These are phyloP conservation scores for Amesomyces nigricolor DNA, from an alignment of 2,329 filamentous ascomycete species.

Conservation along the genomic window DNA sequence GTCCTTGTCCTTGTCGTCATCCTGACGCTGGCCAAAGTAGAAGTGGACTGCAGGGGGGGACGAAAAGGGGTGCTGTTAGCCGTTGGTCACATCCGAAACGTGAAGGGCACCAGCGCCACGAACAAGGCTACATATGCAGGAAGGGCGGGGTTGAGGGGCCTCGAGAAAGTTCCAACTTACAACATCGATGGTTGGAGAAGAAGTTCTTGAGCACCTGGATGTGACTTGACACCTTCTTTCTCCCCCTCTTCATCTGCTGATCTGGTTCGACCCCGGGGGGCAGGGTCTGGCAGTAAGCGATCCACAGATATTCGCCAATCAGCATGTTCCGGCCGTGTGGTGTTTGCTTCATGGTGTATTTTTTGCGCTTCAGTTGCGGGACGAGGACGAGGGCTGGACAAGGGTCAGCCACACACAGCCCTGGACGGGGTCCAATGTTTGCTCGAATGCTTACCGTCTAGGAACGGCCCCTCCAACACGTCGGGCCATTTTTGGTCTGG, in stretches of 20 bases:
- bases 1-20: slow-evolving; percentile 46
- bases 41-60: slow-evolving; percentile 46
- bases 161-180: slow-evolving; percentile 40
- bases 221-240: slow-evolving; percentile 65
- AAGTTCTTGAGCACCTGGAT: slow-evolving; percentile 67
- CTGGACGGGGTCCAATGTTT: slow-evolving; percentile 1
- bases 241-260: slow-evolving; percentile 40
- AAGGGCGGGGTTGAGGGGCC: neutral
- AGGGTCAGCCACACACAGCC: slow-evolving; percentile 14
- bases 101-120: slow-evolving; percentile 10
- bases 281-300: slow-evolving; percentile 42
- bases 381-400: slow-evolving; percentile 55
- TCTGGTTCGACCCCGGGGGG: slow-evolving; percentile 43
- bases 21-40: slow-evolving; percentile 47
- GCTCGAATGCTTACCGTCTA: slow-evolving; percentile 50
- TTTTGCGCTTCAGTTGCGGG: slow-evolving; percentile 60
- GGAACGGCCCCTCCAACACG: slow-evolving; percentile 59
- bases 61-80: slow-evolving; percentile 19
- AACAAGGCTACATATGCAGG: neutral
- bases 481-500: slow-evolving; percentile 58
- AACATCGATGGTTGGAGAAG: slow-evolving; percentile 56
- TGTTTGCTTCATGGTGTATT: slow-evolving; percentile 59
- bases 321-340: slow-evolving; percentile 65
- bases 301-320: slow-evolving; percentile 63
- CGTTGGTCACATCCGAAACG: slow-evolving; percentile 3